Evolutionary conservation across 805 yeast genomes (phyloP), one percentile per base, ranked within the genome.

Genomic region (Candida lessepsii): DNA sequence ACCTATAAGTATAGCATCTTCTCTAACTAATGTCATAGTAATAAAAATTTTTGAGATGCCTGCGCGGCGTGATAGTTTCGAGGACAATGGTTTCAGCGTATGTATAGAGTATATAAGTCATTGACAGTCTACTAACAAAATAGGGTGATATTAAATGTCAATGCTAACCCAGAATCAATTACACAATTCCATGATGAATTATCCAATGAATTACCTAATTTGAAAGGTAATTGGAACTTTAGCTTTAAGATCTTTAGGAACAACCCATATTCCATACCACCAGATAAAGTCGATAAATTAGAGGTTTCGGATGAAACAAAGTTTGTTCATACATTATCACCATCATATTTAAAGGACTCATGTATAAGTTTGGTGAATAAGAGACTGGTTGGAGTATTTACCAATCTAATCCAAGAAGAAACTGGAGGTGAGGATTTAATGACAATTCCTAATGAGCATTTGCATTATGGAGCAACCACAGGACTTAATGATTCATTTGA

Each of bases 121-220:
- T 13, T 26, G 11, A 26, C 29, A 6, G 6, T 2, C 14, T 39
- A 44, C 60, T 56, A 55, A 56, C 61, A 27, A 20, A 20, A 33
- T 29, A 68, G 74, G 2, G 67, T 68, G 0, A 48, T 69, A 29
- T 50, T 69, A 3, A 63, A 65, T n/a, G 64, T 55, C 34, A 56
- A 52, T 31, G 72, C 74, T 2, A 63, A 70, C 4, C 82, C 85
- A 2, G 80, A 76, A 36, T 74, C 84, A 4, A 83, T 86, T 23
- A 68, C 85, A 0, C 73, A 76, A 31, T 76, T 84, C 51, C 89
- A 84, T 54, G 95, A 86, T 57, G 73, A 75, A 41, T 71, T 86
- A 11, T 74, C 83, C 3, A 83, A 83, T 50, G 81, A 80, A 45
- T 67, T 82, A 11, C 90, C 93, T 1, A 67, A 73, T 13, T 52